These are phyloP conservation scores for Cercospora beticola DNA, from an alignment of 2,329 filamentous ascomycete genomes.

Conservation along the genomic window DNA sequence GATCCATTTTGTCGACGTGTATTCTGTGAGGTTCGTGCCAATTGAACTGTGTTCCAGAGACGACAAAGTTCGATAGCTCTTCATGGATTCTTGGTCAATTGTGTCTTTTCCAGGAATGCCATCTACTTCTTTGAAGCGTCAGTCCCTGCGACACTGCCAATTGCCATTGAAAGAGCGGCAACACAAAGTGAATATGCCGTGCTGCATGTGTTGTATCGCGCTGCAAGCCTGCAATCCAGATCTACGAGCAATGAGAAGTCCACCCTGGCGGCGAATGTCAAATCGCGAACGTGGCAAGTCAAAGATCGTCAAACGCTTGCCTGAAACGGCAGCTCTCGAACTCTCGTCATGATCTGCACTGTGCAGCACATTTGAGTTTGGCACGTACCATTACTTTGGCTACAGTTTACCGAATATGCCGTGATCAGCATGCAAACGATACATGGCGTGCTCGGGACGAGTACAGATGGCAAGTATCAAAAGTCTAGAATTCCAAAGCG, in stretches of 20 bases:
- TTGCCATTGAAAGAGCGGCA: not conserved
- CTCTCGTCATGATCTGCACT: conserved; percentile 7
- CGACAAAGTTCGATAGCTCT: not conserved
- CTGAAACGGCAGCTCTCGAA: not conserved
- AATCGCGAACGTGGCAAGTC: not conserved
- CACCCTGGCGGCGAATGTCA: not conserved
- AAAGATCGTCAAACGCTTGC: not conserved
- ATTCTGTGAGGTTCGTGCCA: not conserved
- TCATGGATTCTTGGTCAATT: not conserved
- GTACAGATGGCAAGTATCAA: not conserved
- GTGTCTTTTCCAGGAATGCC: not conserved
- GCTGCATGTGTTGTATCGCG: not conserved
- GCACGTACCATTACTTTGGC: not conserved
- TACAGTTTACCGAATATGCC: conserved; percentile 1
- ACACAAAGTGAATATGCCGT: not conserved
- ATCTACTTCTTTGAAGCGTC: not conserved
- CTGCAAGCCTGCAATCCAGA: not conserved
- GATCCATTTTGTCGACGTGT: not conserved
- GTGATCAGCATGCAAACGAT: not conserved
- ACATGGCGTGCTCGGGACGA: not conserved
- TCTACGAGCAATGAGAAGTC: not conserved
- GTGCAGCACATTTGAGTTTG: not conserved
- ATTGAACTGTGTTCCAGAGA: not conserved
- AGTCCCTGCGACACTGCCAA: not conserved
- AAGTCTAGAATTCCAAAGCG: not conserved